Evolutionary conservation across 2,329 filamentous ascomycete genomes (phyloP), one percentile per base, ranked within the genome.

Genomic region (Talaromyces sp.): DNA sequence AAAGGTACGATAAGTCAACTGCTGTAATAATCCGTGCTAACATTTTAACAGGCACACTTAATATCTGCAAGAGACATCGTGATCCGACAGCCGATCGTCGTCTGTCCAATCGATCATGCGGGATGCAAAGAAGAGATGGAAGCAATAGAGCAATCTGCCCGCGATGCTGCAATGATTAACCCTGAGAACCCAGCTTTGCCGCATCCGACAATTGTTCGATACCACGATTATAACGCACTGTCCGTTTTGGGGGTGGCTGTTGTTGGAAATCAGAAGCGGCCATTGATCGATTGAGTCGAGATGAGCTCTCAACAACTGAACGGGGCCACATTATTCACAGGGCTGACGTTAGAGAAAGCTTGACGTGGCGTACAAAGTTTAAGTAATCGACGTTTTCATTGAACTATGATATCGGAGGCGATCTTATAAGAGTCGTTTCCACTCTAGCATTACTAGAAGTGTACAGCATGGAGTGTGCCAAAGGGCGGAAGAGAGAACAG

Each of bases 91-190:
- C 93, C 92, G 5, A 97, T 99, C 65, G 92, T 98, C 39, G 95
- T 98, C 60, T 98, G 94, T 73, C 94, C 95, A 0, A 87, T 97
- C 67, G 95, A 99, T 74, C 92, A 97, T 73, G 92, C 96, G 70
- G 91, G 90, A 16, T 99, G 95, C 80, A 97, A 96, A 77, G 93
- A 97, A 75, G 95, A 98, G 80, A 97, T 99, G 92, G 93, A 97
- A 72, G 93, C 93, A 43, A 98, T 99, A 68, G 93, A 97, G 75
- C 92, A 97, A 78, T 91, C 95, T 0, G 95, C 95, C 50, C 94
- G 93, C 77, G 94, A 98, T 71, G 94, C 95, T 1, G 90, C 91
- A 16, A 88, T 91, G 67, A 89, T 98, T 67, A 92, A 94, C 70
- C 90, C 90, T 0, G 92, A 96, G 67, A 95, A 95, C 71, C 95